Evolutionary conservation across 257 asterid genomes (phyloP), one percentile per base, ranked within the genome.

Genomic region (Phtheirospermum japonicum): DNA sequence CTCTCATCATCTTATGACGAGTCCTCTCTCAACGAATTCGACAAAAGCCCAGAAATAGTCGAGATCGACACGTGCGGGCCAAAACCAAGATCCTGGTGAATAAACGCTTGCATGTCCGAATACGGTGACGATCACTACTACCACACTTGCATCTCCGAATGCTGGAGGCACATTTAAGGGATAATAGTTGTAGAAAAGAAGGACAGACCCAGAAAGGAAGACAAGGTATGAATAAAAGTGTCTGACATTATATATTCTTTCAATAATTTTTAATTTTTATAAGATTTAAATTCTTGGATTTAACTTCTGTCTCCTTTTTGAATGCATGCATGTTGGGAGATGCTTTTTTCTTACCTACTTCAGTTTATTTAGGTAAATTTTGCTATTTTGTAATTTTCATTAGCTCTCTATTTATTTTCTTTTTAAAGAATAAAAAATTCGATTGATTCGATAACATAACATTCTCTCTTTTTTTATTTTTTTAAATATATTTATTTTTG

Each of bases 161-260:
- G n/a, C n/a, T n/a, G n/a, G 97, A 86, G 59, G 94, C 96, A 77
- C 96, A 89, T 77, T 84, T 89, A 66, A 86, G 96, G 96, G 96
- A 89, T 78, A 89, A 89, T 75, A 89, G 89, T 73, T 84, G 95
- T 51, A 86, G 95, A 75, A 86, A 91, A 76, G 97, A 87, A 85
- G 95, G 97, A 75, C 97, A 89, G 56, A 87, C 95, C 73, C 86
- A 95, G 40, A 89, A 89, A 81, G 97, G 97, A 74, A 84, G 95
- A 85, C 97, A 89, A 83, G 95, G 97, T 87, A 20, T 54, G 64
- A 31, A 31, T 30, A 32, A 31, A 13, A 11, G 4, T 79, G 80
- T 82, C 95, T 80, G 75, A 85, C 85, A 67, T 50, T 79, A 53
- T 16, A 5, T 36, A 0, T 39, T 39, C 19, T 59, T 55, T 55